Evolutionary conservation across 805 yeast genomes (phyloP).

Genomic region (Ogataea degrootiae): DNA sequence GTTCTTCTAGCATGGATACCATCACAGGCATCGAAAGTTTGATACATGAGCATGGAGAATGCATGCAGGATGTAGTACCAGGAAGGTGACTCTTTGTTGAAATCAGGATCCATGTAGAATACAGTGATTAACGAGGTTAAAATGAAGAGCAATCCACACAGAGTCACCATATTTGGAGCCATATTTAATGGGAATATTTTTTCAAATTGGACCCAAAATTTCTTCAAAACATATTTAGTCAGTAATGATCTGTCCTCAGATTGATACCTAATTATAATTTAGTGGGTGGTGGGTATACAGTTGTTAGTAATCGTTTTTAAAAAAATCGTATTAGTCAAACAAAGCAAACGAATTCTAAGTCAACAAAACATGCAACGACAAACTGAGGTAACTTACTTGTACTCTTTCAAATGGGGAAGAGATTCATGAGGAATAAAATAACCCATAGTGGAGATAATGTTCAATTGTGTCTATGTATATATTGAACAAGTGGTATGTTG

Average conservation of each 20-base stretch:
- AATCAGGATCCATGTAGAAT: slow-evolving; percentile 67
- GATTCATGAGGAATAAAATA: slow-evolving; percentile 40
- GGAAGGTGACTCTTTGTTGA: slow-evolving; percentile 55
- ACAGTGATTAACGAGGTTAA: slow-evolving; percentile 58
- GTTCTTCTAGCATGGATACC: slow-evolving; percentile 94
- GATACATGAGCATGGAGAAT: slow-evolving; percentile 80
- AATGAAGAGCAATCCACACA: slow-evolving; percentile 72
- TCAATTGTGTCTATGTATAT: no score
- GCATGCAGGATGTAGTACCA: slow-evolving; percentile 81
- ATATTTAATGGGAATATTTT: slow-evolving; percentile 73
- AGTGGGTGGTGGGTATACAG: neutral
- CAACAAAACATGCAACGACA: neutral
- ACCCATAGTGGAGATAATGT: slow-evolving; percentile 35
- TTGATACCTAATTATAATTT: slow-evolving; percentile 37
- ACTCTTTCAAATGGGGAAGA: slow-evolving; percentile 41
- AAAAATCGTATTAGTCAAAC: neutral
- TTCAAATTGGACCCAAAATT: slow-evolving; percentile 76
- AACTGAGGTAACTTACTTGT: slow-evolving; percentile 32
- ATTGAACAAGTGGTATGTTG: no score
- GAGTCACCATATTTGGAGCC: slow-evolving; percentile 91
- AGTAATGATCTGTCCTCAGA: slow-evolving; percentile 78
- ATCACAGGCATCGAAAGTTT: slow-evolving; percentile 94
- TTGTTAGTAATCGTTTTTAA: neutral
- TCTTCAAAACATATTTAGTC: slow-evolving; percentile 71
- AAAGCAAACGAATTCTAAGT: neutral